Evolutionary conservation across 2,329 filamentous ascomycete genomes (phyloP), one percentile per base, ranked within the genome.

Genomic region (Sporothrix mexicana): DNA sequence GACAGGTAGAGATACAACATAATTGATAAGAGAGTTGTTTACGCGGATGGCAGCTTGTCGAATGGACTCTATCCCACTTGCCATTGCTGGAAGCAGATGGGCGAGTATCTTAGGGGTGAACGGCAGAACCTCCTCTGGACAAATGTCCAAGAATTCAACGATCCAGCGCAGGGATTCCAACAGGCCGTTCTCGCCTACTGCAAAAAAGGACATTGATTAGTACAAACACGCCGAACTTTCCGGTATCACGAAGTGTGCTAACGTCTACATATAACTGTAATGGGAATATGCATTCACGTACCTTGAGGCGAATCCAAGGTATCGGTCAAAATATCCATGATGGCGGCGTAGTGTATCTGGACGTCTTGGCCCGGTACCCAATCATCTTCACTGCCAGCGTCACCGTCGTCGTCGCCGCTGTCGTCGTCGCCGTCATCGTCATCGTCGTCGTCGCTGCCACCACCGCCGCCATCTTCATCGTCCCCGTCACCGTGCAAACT

Each of bases 361-460:
- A 98, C 94, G 80, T 99, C 96, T 82, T 99, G 96, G 0, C 97
- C 96, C 0, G 97, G 97, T 62, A 98, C 91, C 94, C 95, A 99
- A 79, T 98, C 96, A 74, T 95, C 95, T 77, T 97, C 95, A 61
- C 88, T 90, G 74, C 89, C 90, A 17, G 86, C 83, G 43, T 88
- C 88, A 47, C 87, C 87, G 1, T 88, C 87, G 5, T 90, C 88
- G 59, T 85, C 85, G n/a, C 85, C 84, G 43, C 84, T 84, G 2
- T 87, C 86, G 5, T 89, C 87, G 47, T 88, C 87, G 45, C 86
- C 87, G 1, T 88, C 87, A 7, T 90, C 88, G 74, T 89, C 90
- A 20, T 86, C 83, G 47, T 87, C n/a, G 47, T 90, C 88, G 59
- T 85, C 85, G n/a, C 85, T 84, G 43, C 84, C 84, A 1, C 87